A percentile compares a stretch with the other conserved stretches of the same genome.
phyloP scores from a whole-genome alignment of 163 green algal species.

The Chloromonas sp. region DNA sequence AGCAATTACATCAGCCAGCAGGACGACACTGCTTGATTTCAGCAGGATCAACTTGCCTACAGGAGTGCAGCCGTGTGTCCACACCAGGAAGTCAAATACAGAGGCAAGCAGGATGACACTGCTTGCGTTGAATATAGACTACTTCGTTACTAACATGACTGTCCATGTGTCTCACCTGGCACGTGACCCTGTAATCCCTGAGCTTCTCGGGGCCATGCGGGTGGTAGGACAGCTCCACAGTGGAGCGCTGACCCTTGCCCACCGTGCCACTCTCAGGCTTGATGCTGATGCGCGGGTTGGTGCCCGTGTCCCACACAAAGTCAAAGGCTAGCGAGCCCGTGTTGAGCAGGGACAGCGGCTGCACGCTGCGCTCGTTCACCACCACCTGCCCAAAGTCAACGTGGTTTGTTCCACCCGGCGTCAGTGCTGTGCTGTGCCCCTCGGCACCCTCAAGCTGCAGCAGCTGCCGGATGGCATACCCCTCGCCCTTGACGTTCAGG shows the following conservation, averaged over 20 bases:
- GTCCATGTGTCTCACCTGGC: conserved; percentile 17
- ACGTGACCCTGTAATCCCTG: conserved; percentile 15
- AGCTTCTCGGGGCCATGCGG: conserved; percentile 47
- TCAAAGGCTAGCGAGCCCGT: conserved; percentile 56
- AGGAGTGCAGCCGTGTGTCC: too few relatives aligned
- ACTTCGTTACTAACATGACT: too few relatives aligned
- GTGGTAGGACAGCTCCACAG: conserved; percentile 62
- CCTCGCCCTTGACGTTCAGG: conserved; percentile 81
- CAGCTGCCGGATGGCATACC: conserved; percentile 59
- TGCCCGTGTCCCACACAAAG: conserved; percentile 61
- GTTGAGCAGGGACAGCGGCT: conserved; percentile 62
- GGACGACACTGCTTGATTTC: too few relatives aligned
- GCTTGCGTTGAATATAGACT: too few relatives aligned
- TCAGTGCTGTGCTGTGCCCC: conserved; percentile 36
- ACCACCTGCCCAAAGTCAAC: conserved; percentile 80
- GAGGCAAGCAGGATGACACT: too few relatives aligned
- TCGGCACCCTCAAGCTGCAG: conserved; percentile 62
- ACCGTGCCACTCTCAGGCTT: conserved; percentile 54
- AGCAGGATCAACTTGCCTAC: too few relatives aligned
- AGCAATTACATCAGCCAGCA: too few relatives aligned
- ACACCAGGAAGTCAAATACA: too few relatives aligned
- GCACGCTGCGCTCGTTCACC: conserved; percentile 61
- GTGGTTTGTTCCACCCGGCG: conserved; percentile 41
- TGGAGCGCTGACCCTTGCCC: conserved; percentile 44
- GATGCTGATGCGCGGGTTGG: conserved; percentile 41